Evolutionary conservation across 257 asterid genomes (phyloP).

Genomic region (Solanum gandarillasii): DNA sequence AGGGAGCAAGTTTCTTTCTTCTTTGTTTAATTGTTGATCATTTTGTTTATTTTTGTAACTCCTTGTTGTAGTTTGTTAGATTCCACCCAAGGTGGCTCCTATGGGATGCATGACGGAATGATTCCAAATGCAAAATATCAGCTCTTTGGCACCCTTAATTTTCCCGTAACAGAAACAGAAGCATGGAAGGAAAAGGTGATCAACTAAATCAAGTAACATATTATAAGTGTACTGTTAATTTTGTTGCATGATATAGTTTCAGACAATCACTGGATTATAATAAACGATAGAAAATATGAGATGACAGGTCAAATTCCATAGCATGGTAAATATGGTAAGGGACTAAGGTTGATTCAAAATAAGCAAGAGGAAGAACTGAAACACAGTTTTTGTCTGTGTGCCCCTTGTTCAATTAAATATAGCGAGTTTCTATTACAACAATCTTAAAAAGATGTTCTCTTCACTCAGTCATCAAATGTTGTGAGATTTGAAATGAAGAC

Average conservation of each 20-base stretch:
- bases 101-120: conserved; percentile 60
- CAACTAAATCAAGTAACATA: background rate
- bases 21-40: background rate
- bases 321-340: background rate
- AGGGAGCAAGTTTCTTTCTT: background rate
- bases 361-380: background rate
- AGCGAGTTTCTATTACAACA: background rate
- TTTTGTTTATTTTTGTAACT: conserved; percentile 11
- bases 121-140: conserved; percentile 49
- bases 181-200: conserved; percentile 94
- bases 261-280: background rate
- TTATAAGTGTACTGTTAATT: background rate
- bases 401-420: background rate
- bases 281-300: background rate
- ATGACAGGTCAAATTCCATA: background rate
- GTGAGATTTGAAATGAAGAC: background rate
- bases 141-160: conserved; percentile 53
- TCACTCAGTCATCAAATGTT: background rate
- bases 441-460: background rate
- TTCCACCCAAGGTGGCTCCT: conserved; percentile 68
- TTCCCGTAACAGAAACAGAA: conserved; percentile 76
- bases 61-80: conserved; percentile 49
- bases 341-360: background rate
- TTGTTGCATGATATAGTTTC: background rate
- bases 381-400: background rate